Evolutionary conservation across 225 moss, liverwort and hornwort genomes (phyloP).

Genomic region (Physcomitrium patens): DNA sequence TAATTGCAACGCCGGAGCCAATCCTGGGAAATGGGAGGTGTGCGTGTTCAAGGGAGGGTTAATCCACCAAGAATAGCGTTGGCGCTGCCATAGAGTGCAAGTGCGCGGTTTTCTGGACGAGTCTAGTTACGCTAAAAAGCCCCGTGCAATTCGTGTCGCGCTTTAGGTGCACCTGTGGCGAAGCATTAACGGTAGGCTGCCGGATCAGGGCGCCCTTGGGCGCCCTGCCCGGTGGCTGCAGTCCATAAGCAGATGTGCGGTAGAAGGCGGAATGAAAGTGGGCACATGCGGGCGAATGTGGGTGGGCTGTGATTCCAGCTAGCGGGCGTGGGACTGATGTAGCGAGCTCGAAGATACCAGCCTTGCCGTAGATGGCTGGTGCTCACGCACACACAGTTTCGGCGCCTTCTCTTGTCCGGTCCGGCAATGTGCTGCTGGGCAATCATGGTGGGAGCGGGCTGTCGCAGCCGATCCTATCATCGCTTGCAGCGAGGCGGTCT

Average conservation of each 20-base stretch:
- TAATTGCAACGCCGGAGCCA: too few species aligned
- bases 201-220: constrained; percentile 32
- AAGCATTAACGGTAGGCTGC: constrained; percentile 28
- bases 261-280: neutral
- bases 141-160: too few species aligned
- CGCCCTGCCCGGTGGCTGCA: constrained; percentile 41
- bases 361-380: constrained; percentile 35
- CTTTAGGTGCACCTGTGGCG: neutral
- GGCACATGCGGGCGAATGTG: neutral
- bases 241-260: constrained; percentile 18
- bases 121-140: too few species aligned
- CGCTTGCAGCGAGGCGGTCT: constrained; percentile 33
- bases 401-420: constrained; percentile 20
- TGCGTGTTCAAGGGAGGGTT: too few species aligned
- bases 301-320: neutral
- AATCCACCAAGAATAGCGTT: too few species aligned
- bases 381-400: constrained; percentile 32
- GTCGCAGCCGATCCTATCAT: constrained; percentile 34
- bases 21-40: too few species aligned
- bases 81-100: neutral
- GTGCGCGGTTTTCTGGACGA: neutral
- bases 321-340: constrained; percentile 9
- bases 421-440: constrained; percentile 30
- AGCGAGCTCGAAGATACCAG: neutral
- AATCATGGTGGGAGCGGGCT: constrained; percentile 34